Base-by-base conservation (phyloP, 352 stramenopile species). In the Phytophthora ramorum region DNA sequence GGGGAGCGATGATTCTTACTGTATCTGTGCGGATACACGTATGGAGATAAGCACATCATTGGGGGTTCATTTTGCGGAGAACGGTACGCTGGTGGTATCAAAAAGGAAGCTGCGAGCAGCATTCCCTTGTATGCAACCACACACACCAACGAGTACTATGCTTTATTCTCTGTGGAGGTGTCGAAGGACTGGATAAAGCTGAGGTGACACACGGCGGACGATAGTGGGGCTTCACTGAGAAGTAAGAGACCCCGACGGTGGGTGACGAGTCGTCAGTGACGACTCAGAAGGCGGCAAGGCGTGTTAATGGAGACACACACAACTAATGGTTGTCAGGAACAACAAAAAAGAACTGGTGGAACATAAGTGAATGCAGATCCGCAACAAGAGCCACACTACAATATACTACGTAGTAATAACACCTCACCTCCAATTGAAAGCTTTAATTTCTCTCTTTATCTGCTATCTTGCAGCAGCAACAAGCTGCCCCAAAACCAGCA, bases 21-120 rank as follows among this genome's bases (percentile, higher is more conserved):
- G n/a, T n/a, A 24, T 22, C 16, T 71, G 13, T 58, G 69, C 20
- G 65, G 65, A 40, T 59, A 73, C 48, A 73, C 58, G 2, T 59
- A 71, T 3, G 35, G 35, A n/a, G 75, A 87, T 40, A 87, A 87
- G 60, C 78, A 87, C 69, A 12, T 58, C 35, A 1, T 14, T 48
- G 17, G 14, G 24, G 3, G 14, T 47, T 6, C 50, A 58, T 17
- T 58, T 58, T 3, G 50, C 48, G 1, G 50, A 58, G 35, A 58
- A 58, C 16, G 50, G 50, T 17, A n/a, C n/a, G 50, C 35, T 38
- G 50, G 35, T 48, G 35, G 35, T 7, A 22, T 22, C 16, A 38
- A 48, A 4, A 58, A 40, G 20, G 50, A 58, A 26, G 37, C 22
- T 16, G 35, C 50, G 7, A 58, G 35, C 13, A 4, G 6, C 12